Percentiles rank a stretch among this genome's conserved stretches.
Conservation (phyloP, 257 asterid genomes). For the Scutellaria barbata region DNA sequence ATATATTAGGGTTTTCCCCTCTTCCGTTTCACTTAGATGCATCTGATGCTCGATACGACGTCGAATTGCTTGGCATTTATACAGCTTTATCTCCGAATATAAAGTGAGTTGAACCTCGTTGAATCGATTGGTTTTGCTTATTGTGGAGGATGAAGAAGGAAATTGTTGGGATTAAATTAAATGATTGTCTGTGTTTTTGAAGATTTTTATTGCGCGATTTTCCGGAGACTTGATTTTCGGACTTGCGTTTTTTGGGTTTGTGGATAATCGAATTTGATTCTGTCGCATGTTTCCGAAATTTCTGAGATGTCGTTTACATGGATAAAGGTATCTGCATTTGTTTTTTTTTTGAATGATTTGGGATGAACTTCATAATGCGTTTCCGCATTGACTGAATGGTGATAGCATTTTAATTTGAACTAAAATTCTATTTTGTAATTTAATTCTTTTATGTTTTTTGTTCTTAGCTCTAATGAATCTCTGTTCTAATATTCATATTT, state of each 20-base stretch:
- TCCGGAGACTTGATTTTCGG: conserved; percentile 11
- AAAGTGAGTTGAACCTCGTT: conserved; percentile 5
- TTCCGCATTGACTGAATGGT: conserved; percentile 14
- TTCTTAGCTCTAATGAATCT: background rate
- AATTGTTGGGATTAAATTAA: background rate
- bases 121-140: conserved; percentile 18
- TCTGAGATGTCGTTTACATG: background rate
- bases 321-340: background rate
- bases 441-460: background rate
- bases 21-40: conserved; percentile 18
- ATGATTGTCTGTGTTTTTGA: background rate
- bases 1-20: conserved; percentile 33
- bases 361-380: background rate
- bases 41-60: conserved; percentile 11
- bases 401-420: conserved; percentile 17
- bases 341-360: background rate
- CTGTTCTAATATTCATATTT: background rate
- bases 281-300: conserved; percentile 17
- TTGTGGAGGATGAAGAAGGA: background rate
- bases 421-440: background rate
- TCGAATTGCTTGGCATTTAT: background rate
- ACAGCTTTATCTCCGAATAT: background rate
- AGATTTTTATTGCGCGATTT: conserved; percentile 10
- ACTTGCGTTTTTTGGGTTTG: conserved; percentile 2
- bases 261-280: conserved; percentile 11